phyloP scores from a whole-genome alignment of 2,329 filamentous ascomycete genomes.

The Neophaeococcomyces mojaviensis region DNA sequence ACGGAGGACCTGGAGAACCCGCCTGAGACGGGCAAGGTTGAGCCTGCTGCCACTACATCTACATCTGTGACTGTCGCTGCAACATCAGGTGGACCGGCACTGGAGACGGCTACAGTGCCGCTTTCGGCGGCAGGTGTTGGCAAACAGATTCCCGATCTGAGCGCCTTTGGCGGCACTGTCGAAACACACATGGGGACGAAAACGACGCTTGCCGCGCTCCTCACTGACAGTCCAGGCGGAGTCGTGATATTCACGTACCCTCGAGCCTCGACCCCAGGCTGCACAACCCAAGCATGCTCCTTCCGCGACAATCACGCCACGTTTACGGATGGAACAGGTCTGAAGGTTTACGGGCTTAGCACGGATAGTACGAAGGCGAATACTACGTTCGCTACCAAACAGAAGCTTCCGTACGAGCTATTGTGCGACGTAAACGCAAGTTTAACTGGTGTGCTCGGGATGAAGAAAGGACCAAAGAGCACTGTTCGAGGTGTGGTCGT shows the following conservation, averaged over 20 bases:
- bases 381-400: constrained; percentile 84
- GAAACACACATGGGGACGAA: constrained; percentile 77
- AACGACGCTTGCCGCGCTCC: constrained; percentile 36
- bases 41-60: constrained; percentile 24
- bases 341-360: constrained; percentile 84
- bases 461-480: constrained; percentile 69
- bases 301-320: constrained; percentile 80
- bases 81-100: constrained; percentile 15
- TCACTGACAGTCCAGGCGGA: neutral
- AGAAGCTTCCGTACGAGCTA: constrained; percentile 79
- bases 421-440: constrained; percentile 71
- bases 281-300: constrained; percentile 87
- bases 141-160: constrained; percentile 43
- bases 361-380: constrained; percentile 85
- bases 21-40: constrained; percentile 11
- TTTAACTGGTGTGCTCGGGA: constrained; percentile 77
- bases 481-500: constrained; percentile 84
- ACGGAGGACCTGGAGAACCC: constrained; percentile 8
- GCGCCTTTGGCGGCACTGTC: constrained; percentile 59
- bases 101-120: constrained; percentile 9
- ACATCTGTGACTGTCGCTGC: constrained; percentile 24
- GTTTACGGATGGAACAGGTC: constrained; percentile 65
- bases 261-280: constrained; percentile 87
- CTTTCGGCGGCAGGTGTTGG: constrained; percentile 30
- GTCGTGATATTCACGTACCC: constrained; percentile 66